phyloP scores from a whole-genome alignment of 2,329 filamentous ascomycete genomes.

The Sarocladiaceae sp. region DNA sequence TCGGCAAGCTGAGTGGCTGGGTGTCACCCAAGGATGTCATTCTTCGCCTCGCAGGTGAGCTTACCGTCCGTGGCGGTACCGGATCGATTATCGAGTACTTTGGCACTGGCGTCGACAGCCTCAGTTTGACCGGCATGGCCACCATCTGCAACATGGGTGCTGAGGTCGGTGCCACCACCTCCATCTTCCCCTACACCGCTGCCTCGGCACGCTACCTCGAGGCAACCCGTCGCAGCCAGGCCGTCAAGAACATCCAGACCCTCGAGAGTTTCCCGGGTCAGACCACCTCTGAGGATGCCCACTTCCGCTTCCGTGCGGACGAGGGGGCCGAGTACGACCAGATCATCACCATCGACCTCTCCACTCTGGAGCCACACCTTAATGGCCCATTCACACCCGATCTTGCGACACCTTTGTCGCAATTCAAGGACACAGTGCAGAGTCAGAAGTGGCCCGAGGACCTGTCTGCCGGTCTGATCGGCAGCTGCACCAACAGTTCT shows the following conservation, averaged over 20 bases:
- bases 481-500: constrained; percentile 97
- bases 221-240: constrained; percentile 62
- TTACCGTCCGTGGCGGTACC: constrained; percentile 91
- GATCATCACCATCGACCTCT: constrained; percentile 84
- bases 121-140: constrained; percentile 90
- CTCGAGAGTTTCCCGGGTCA: constrained; percentile 48
- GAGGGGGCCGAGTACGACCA: constrained; percentile 81
- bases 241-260: constrained; percentile 60
- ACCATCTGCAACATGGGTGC: constrained; percentile 86
- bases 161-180: constrained; percentile 93
- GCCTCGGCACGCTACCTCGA: constrained; percentile 80
- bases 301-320: constrained; percentile 69
- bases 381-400: constrained; percentile 97
- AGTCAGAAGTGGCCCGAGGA: constrained; percentile 85
- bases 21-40: constrained; percentile 95
- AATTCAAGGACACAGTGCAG: constrained; percentile 79
- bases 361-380: constrained; percentile 86
- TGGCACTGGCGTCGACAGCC: constrained; percentile 78
- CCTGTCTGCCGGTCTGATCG: constrained; percentile 89
- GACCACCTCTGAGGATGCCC: constrained; percentile 36
- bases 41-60: constrained; percentile 75
- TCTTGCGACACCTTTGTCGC: constrained; percentile 83
- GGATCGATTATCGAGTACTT: constrained; percentile 94
- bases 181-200: constrained; percentile 85
- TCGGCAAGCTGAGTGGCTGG: constrained; percentile 83